A percentile compares a stretch with the other conserved stretches of the same genome.
phyloP scores from a whole-genome alignment of 2,329 filamentous ascomycete genomes.

The Colletotrichum musicola region DNA sequence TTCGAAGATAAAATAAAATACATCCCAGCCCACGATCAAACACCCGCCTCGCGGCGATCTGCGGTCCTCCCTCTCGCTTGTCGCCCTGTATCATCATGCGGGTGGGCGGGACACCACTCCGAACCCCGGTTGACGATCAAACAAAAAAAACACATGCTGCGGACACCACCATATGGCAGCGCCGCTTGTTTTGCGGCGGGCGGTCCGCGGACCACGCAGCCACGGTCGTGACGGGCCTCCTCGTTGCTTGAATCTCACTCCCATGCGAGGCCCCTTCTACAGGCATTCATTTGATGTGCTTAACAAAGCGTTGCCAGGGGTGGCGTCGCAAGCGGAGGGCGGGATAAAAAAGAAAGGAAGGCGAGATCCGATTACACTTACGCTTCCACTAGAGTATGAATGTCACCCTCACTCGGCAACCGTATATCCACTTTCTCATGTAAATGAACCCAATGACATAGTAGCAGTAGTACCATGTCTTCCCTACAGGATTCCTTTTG shows the following conservation, averaged over 20 bases:
- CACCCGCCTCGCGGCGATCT: conserved; percentile 25
- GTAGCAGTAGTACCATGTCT: too few species aligned
- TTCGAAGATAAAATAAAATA: neutral
- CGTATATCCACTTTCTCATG: conserved; percentile 21
- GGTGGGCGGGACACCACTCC: neutral
- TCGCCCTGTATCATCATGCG: conserved; percentile 30
- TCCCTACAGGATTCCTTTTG: neutral
- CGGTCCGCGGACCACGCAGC: too few species aligned
- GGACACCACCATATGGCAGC: neutral
- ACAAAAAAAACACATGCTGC: conserved; percentile 5
- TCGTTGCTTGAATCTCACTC: neutral
- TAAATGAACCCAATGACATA: conserved; percentile 28
- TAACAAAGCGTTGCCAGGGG: neutral
- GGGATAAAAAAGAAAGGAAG: conserved; percentile 3
- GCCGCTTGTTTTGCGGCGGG: conserved; percentile 3
- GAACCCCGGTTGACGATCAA: conserved; percentile 33
- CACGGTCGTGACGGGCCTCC: neutral
- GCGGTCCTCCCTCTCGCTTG: conserved; percentile 24
- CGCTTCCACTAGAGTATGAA: neutral
- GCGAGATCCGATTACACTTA: neutral
- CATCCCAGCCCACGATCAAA: conserved; percentile 27
- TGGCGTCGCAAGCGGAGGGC: neutral
- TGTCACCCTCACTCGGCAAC: conserved; percentile 3
- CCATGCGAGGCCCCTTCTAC: neutral
- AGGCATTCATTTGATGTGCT: neutral